These are phyloP conservation scores for Russula brevipes DNA, from an alignment of 768 basidiomycete species.

Conservation along the genomic window DNA sequence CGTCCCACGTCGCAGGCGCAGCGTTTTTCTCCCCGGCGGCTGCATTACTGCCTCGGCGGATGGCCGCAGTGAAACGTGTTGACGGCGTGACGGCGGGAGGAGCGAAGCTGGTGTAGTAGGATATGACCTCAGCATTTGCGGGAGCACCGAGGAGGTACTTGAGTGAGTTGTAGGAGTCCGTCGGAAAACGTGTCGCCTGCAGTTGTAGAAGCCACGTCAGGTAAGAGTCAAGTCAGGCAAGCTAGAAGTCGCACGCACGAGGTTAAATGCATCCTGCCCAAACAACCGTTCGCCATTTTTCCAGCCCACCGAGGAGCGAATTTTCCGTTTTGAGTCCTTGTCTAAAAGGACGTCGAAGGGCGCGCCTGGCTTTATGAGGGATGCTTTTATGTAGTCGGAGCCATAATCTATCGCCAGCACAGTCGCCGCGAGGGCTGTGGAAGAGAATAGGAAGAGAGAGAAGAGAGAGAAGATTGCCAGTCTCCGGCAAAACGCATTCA, in stretches of 20 bases:
- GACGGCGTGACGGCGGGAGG: slow-evolving; percentile 55
- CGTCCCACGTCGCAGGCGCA: slow-evolving; percentile 52
- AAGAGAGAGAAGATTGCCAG: slow-evolving; percentile 16
- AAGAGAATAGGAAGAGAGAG: slow-evolving; percentile 27
- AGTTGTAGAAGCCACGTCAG: background rate
- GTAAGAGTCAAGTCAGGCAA: background rate
- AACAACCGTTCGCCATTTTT: slow-evolving; percentile 87
- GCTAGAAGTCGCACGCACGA: slow-evolving; percentile 49
- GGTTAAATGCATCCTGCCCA: slow-evolving; percentile 80
- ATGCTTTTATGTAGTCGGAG: slow-evolving; percentile 95
- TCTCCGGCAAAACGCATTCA: slow-evolving; percentile 14
- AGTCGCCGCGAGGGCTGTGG: slow-evolving; percentile 43
- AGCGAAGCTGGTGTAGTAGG: slow-evolving; percentile 44
- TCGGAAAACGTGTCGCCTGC: slow-evolving; percentile 89
- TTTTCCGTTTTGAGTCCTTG: slow-evolving; percentile 96
- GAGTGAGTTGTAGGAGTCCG: slow-evolving; percentile 77
- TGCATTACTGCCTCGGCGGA: slow-evolving; percentile 49
- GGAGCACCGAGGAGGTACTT: slow-evolving; percentile 79
- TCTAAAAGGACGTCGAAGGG: slow-evolving; percentile 96
- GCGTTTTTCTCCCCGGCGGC: background rate
- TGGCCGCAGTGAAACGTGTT: slow-evolving; percentile 39
- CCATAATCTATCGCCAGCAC: slow-evolving; percentile 98
- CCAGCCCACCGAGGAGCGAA: slow-evolving; percentile 85
- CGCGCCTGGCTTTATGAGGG: slow-evolving; percentile 87
- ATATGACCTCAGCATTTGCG: slow-evolving; percentile 31